These are phyloP conservation scores for Tulasnella calospora DNA, from an alignment of 768 basidiomycete species.

Conservation along the genomic window DNA sequence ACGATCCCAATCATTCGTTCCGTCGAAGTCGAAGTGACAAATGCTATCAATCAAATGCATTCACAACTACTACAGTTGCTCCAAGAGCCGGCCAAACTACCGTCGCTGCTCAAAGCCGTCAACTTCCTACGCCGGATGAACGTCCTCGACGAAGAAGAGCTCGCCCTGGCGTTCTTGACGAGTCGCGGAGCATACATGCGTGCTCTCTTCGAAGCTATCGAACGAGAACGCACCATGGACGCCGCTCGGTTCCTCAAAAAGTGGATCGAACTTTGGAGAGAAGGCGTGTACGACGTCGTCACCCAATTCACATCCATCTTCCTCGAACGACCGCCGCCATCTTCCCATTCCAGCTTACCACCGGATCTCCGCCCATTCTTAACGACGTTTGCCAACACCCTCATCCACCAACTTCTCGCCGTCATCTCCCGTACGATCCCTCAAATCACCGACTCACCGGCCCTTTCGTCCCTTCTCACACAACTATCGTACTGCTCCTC, in stretches of 20 bases:
- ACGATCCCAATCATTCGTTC: conserved; percentile 46
- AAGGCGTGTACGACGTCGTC: conserved; percentile 87
- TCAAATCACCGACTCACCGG: conserved; percentile 47
- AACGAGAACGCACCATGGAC: conserved; percentile 50
- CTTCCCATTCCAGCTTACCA: conserved; percentile 41
- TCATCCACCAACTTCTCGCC: conserved; percentile 64
- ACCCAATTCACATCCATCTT: conserved; percentile 88
- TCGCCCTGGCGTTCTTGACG: conserved; percentile 80
- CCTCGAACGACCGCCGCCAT: conserved; percentile 45
- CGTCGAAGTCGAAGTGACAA: conserved; percentile 48
- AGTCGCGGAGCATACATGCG: conserved; percentile 64
- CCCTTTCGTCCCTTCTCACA: conserved; percentile 78
- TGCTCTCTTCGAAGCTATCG: conserved; percentile 50
- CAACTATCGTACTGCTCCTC: conserved; percentile 91
- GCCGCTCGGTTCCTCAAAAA: conserved; percentile 73
- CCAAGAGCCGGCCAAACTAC: conserved; percentile 81
- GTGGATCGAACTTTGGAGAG: conserved; percentile 87
- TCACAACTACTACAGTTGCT: conserved; percentile 71
- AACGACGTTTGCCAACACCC: conserved; percentile 57
- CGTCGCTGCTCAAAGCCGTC: conserved; percentile 83
- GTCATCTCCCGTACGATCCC: conserved; percentile 59
- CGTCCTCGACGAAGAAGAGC: conserved; percentile 58
- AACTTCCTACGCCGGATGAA: conserved; percentile 82
- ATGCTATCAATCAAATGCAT: conserved; percentile 49
- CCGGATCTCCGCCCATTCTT: conserved; percentile 49